phyloP scores from a whole-genome alignment of 257 asterid species.

The Solanum peruvianum region DNA sequence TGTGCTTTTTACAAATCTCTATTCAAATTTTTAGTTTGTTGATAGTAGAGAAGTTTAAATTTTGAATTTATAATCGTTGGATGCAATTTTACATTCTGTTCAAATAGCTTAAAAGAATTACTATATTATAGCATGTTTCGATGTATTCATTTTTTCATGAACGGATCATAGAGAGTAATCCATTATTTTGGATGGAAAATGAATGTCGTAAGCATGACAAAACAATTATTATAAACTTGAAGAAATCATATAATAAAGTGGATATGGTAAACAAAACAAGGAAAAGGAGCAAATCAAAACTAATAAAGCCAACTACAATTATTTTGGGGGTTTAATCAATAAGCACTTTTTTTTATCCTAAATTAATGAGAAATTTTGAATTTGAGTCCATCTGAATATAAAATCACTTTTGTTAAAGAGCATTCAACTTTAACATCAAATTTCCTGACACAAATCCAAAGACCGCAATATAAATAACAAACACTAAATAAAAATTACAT shows the following conservation, averaged over 20 bases:
- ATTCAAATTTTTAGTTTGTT: background rate
- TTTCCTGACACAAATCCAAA: too few relatives aligned
- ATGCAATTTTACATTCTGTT: background rate
- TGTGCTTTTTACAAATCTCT: background rate
- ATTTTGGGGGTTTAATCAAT: background rate
- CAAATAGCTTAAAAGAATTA: background rate
- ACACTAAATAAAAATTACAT: too few relatives aligned
- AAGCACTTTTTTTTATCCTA: too few relatives aligned
- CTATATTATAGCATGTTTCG: background rate
- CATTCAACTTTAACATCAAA: too few relatives aligned
- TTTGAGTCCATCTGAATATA: background rate
- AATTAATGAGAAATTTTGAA: background rate
- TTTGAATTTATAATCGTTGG: background rate
- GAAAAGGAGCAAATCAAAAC: background rate
- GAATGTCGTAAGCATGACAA: background rate
- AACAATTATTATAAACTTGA: background rate
- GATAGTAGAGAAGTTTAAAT: background rate
- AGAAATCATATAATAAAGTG: background rate
- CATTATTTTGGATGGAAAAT: background rate
- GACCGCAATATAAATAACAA: too few relatives aligned
- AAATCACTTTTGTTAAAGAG: too few relatives aligned
- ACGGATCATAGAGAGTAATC: background rate
- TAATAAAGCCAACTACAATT: background rate
- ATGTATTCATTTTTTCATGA: background rate
- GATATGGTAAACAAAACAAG: background rate